These are phyloP conservation scores for Terana coerulea DNA, from an alignment of 768 basidiomycete genomes.

Conservation along the genomic window DNA sequence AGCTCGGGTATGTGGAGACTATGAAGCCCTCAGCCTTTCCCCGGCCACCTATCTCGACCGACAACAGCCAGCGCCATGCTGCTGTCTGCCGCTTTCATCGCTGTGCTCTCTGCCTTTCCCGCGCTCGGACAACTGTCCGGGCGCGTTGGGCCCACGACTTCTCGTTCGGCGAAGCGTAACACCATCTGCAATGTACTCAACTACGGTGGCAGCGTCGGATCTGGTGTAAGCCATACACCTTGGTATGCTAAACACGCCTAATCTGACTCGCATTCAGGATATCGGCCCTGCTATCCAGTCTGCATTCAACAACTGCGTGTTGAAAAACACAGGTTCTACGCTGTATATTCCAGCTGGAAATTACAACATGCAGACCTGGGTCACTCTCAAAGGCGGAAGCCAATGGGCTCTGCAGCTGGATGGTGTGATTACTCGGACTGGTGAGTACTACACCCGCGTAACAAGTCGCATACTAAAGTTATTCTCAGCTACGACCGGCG, in stretches of 20 bases:
- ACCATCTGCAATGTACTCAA: slow-evolving; percentile 27
- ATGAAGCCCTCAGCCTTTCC: neutral
- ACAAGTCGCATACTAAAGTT: neutral
- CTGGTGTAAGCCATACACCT: slow-evolving; percentile 13
- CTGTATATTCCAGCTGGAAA: slow-evolving; percentile 25
- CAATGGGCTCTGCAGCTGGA: slow-evolving; percentile 30
- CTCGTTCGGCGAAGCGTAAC: slow-evolving; percentile 19
- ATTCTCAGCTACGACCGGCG: slow-evolving; percentile 19
- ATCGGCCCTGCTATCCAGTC: slow-evolving; percentile 27
- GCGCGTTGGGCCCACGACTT: slow-evolving; percentile 21
- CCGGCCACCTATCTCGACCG: too few relatives aligned
- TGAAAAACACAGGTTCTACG: slow-evolving; percentile 20
- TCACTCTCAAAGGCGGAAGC: slow-evolving; percentile 22
- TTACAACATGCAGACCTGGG: slow-evolving; percentile 29
- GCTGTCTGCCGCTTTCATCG: neutral
- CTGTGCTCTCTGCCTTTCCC: neutral
- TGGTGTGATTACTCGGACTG: slow-evolving; percentile 27
- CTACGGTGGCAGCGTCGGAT: slow-evolving; percentile 27
- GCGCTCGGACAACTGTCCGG: slow-evolving; percentile 22
- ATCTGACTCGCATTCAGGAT: slow-evolving; percentile 1
- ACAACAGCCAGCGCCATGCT: neutral
- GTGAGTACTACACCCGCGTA: slow-evolving; percentile 8
- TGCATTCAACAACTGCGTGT: slow-evolving; percentile 27
- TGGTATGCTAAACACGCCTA: neutral
- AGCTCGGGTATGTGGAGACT: neutral